Evolutionary conservation across 176 grass and related monocot species (phyloP), one percentile per base, ranked within the genome.

Genomic region (Phoenix roebelenii): DNA sequence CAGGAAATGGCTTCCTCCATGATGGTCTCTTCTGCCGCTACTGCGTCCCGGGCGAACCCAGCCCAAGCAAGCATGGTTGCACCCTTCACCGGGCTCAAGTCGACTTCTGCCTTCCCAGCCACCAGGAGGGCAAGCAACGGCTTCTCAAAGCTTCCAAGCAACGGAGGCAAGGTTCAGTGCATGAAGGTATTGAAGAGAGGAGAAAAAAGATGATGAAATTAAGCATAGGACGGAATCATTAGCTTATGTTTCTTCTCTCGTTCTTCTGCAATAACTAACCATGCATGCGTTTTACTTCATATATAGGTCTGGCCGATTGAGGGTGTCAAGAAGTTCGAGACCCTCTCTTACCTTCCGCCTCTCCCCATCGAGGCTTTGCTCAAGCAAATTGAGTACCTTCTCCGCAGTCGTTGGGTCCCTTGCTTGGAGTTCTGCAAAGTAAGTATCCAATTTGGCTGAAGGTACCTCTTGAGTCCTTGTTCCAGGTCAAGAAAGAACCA

Each of bases 101-200:
- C 79, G 53, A 24, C 73, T 15, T 50, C 73, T 7, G 57, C 63
- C 3, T 51, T 86, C 61, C 83, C 76, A 18, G 5, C 51, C 1
- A 70, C 55, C 59, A 68, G 68, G 72, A 73, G 59, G 59, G 58
- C 63, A 28, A 69, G 16, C 56, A 16, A 29, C 18, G 66, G 65
- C 66, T 24, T 82, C 15, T 64, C 71, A 58, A 73, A 5, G 25
- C 65, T 80, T 52, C 69, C 69, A 57, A 83, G 73, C 89, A 95
- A 83, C 54, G 75, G 79, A 3, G 80, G 82, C 23, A 74, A 68
- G 75, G 80, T 95, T 49, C 50, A 35, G 60, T 95, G 89, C 85
- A 95, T 95, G 82, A 85, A 95, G 85, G 89, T 83, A 62, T 25
- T 18, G 15, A 61, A 19, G 1, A 51, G 20, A 24, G 29, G 16